Base-by-base conservation (phyloP, 345 rosid genomes). In the Gossypium anomalum region DNA sequence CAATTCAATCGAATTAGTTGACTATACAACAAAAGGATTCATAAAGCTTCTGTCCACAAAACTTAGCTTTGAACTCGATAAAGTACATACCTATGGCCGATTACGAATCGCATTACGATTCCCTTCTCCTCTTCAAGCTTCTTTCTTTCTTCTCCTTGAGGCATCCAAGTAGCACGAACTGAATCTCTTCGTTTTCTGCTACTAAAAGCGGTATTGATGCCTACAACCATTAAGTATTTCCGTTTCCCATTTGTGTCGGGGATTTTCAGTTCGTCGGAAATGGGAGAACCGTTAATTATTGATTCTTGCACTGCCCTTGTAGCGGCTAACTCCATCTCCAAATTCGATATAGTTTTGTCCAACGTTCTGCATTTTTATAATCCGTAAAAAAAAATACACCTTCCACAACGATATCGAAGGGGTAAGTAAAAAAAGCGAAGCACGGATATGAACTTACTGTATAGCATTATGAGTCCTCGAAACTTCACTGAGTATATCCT, bases 61-160 rank as follows among this genome's bases (percentile, higher is more conserved):
- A 72, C 47, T 49, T 34, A 62, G 22, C 34, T 47, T 29, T 62
- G 19, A 51, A 74, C 34, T 61, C 9, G 43, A 73, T 29, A 20
- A 20, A 53, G 72, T 43, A 56, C 77, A 11, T 77, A 95, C 99
- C 99, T 95, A 80, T 95, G 98, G 43, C 99, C 99, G 75, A 95
- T 95, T 17, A 93, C 99, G 79, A 95, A 95, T 72, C 98, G 97
- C 75, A 93, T 86, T 38, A 95, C 77, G 68, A 95, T 93, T 79
- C 99, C 99, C 87, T 95, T 95, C 87, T 93, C 97, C 84, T 93
- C 93, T 84, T 95, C 98, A 1, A 93, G 97, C 82, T 89, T 90
- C 87, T 84, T 93, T 80, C 94, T 85, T 69, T 90, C 88, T 56
- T 86, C 92, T 64, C 96, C 97, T 63, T 85, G 98, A 83, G 98